Evolutionary conservation across 495 filamentous ascomycete species (phyloP), one percentile per base, ranked within the genome.

Genomic region (Hypoxylon fuscum): DNA sequence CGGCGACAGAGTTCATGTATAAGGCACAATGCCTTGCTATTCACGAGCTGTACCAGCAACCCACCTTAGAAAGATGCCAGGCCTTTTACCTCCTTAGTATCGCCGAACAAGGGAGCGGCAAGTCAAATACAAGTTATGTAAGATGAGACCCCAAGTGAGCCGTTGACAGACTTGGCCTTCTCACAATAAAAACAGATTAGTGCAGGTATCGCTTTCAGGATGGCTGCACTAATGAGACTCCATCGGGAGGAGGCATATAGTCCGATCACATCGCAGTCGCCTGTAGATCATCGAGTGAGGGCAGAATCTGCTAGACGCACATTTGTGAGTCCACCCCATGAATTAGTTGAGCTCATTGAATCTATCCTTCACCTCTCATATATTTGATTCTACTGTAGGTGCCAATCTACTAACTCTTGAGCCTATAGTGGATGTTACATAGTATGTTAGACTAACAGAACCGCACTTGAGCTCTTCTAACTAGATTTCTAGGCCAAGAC

Each of bases 21-120:
- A 76, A 70, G 47, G 79, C 79, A 1, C 73, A 77, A 15, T 55
- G 55, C n/a, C 67, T 80, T 2, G 80, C 80, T 1, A 61, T 77
- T 37, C 64, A 70, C 25, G 81, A 82, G 52, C 68, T 82, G 20
- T 83, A 82, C 61, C 68, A 74, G 29, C 77, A 76, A 43, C 77
- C 79, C 1, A 77, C 72, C 6, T 66, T 83, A n/a, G 81, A 83
- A 54, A 70, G 77, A 42, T 79, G 76, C 31, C 81, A 83, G 61
- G 79, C 76, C 0, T 81, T 83, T 34, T 83, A 82, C 55, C 63
- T 83, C 5, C 68, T 83, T 20, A 80, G 77, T 46, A 79, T 83
- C 42, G 79, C 80, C 4, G 77, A 83, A 55, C 80, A 81, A 54
- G 81, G 80, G 3, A 80, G 76, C 21, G 79, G 75, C 1, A 64